Evolutionary conservation across 805 yeast species (phyloP).

Genomic region (Tetrapisispora arboricola): DNA sequence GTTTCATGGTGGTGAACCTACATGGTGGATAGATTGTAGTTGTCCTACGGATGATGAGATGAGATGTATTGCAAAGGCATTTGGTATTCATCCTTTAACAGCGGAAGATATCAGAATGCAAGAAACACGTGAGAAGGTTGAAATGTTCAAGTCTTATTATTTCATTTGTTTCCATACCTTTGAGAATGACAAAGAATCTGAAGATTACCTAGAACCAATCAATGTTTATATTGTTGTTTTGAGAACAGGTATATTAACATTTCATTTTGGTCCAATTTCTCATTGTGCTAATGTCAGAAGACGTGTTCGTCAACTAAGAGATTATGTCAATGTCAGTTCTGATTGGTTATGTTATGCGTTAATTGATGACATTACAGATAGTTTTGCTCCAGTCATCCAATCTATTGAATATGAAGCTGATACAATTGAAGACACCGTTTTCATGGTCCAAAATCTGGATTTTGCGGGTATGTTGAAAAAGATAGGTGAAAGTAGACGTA

Average conservation of each 20-base stretch:
- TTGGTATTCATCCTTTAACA: constrained; percentile 95
- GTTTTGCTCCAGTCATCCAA: constrained; percentile 72
- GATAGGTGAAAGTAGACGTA: constrained; percentile 82
- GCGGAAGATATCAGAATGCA: constrained; percentile 95
- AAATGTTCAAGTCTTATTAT: constrained; percentile 78
- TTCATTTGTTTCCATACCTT: constrained; percentile 96
- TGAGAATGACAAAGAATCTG: constrained; percentile 70
- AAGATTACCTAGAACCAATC: constrained; percentile 74
- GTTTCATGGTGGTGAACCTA: constrained; percentile 60
- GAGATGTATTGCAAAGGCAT: constrained; percentile 84
- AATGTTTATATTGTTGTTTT: constrained; percentile 67
- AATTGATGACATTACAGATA: constrained; percentile 78
- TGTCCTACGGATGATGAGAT: constrained; percentile 94
- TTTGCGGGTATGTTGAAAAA: constrained; percentile 66
- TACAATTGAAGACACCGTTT: constrained; percentile 72
- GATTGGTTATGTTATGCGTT: constrained; percentile 79
- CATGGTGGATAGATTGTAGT: constrained; percentile 94
- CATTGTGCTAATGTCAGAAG: constrained; percentile 72
- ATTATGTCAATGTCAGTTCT: constrained; percentile 65
- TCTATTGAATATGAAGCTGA: constrained; percentile 73
- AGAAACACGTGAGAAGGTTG: constrained; percentile 96
- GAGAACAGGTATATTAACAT: constrained; percentile 55
- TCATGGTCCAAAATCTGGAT: constrained; percentile 64
- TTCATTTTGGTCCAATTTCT: constrained; percentile 57
- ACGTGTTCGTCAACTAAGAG: constrained; percentile 70